Conservation (phyloP, 108 stramenopile genomes). For the Chaetoceros tenuissimus region DNA sequence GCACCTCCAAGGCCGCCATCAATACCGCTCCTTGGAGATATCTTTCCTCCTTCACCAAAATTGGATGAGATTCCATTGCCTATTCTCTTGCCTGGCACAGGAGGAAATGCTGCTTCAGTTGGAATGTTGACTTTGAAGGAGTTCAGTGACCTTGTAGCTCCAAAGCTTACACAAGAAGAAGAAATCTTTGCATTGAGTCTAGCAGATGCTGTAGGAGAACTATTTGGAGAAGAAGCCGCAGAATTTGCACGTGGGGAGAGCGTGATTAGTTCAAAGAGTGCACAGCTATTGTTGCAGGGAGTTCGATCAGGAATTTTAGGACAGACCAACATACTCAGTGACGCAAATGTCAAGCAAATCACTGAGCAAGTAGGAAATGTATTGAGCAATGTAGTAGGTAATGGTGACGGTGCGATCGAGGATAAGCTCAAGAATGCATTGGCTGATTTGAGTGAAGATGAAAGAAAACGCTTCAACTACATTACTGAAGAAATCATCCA, state of each 20-base stretch:
- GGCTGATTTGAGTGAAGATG: conserved; percentile 16
- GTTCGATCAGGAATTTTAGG: conserved; percentile 36
- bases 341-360: conserved; percentile 16
- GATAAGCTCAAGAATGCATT: conserved; percentile 17
- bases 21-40: conserved; percentile 61
- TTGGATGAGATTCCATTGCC: conserved; percentile 67
- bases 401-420: conserved; percentile 6
- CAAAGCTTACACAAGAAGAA: conserved; percentile 70
- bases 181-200: conserved; percentile 79
- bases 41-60: conserved; percentile 56
- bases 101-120: conserved; percentile 19
- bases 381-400: conserved; percentile 6
- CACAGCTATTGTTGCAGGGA: conserved; percentile 42
- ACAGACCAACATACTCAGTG: conserved; percentile 15
- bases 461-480: conserved; percentile 21
- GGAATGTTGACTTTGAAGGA: conserved; percentile 43
- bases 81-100: conserved; percentile 37
- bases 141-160: conserved; percentile 62
- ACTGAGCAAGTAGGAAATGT: conserved; percentile 13
- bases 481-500: conserved; percentile 28
- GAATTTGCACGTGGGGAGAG: conserved; percentile 66
- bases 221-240: conserved; percentile 49
- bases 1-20: conserved; percentile 59
- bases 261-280: conserved; percentile 39
- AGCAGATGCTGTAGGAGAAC: conserved; percentile 60